These are phyloP conservation scores for Arthrobotrys iridis DNA, from an alignment of 2,329 filamentous ascomycete genomes.

Conservation along the genomic window DNA sequence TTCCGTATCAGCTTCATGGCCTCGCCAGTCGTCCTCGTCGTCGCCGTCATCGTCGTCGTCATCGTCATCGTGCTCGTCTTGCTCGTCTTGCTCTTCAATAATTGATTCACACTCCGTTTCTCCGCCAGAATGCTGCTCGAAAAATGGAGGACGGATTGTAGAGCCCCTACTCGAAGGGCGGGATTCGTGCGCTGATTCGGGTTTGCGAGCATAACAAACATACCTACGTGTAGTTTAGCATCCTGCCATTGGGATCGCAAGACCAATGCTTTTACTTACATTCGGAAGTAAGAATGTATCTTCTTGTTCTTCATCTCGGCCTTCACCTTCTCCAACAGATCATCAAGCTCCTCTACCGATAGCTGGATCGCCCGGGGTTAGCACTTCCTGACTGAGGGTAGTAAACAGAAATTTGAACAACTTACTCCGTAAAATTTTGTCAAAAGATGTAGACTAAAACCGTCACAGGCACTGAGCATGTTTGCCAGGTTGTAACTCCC, in stretches of 20 bases:
- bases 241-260: too few species aligned
- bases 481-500: slow-evolving; percentile 57
- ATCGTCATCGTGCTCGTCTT: background rate
- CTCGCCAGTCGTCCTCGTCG: background rate
- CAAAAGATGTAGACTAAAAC: slow-evolving; percentile 56
- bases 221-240: background rate
- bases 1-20: background rate
- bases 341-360: slow-evolving; percentile 48
- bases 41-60: background rate
- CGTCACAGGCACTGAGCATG: slow-evolving; percentile 56
- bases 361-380: background rate
- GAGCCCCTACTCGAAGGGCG: slow-evolving; percentile 32
- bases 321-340: slow-evolving; percentile 50
- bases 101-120: slow-evolving; percentile 45
- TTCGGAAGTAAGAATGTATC: slow-evolving; percentile 52
- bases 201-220: slow-evolving; percentile 46
- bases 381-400: background rate
- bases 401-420: background rate
- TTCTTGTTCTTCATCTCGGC: slow-evolving; percentile 53
- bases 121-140: slow-evolving; percentile 13
- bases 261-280: too few species aligned
- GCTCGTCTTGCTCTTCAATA: slow-evolving; percentile 19
- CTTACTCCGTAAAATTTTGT: slow-evolving; percentile 55
- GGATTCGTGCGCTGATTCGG: background rate
- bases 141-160: slow-evolving; percentile 18